Conservation (phyloP, 192 early-diverging fungal species). For the Podila epigama region DNA sequence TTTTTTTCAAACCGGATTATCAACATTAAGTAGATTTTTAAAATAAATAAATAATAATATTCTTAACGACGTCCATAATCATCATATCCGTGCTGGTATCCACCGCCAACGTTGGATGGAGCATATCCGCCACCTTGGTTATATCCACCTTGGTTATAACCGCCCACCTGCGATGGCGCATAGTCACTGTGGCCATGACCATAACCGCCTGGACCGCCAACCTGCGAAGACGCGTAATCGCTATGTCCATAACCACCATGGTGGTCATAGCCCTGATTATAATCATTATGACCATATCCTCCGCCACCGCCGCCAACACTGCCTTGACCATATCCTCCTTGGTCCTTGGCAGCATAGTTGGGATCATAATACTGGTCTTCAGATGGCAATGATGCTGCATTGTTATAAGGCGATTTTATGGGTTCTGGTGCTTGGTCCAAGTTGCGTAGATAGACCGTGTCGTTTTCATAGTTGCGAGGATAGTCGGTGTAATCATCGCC, state of each 20-base stretch:
- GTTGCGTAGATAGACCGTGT: conserved; percentile 48
- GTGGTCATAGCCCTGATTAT: not conserved
- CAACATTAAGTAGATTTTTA: not conserved
- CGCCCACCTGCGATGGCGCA: not conserved
- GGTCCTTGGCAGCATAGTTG: conserved; percentile 35
- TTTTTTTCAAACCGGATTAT: not conserved
- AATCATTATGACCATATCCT: not conserved
- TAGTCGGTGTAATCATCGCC: conserved; percentile 45
- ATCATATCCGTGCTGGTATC: conserved; percentile 17
- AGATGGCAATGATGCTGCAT: not conserved
- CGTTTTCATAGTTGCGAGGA: conserved; percentile 33
- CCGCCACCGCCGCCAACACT: not conserved
- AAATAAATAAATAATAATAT: not conserved
- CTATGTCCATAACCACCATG: conserved; percentile 16
- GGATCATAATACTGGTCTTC: conserved; percentile 45
- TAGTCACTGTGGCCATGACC: conserved; percentile 6
- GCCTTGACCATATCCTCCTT: not conserved
- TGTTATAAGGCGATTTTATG: conserved; percentile 22
- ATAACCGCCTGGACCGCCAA: conserved; percentile 4
- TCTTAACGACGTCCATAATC: conserved; percentile 5
- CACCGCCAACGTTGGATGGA: conserved; percentile 18
- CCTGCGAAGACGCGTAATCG: conserved; percentile 19
- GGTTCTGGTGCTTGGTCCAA: conserved; percentile 36
- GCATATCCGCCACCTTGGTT: conserved; percentile 10
- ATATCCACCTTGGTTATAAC: conserved; percentile 4